Conservation (phyloP, 106 monocot genomes). For the Dendrobium officinale region DNA sequence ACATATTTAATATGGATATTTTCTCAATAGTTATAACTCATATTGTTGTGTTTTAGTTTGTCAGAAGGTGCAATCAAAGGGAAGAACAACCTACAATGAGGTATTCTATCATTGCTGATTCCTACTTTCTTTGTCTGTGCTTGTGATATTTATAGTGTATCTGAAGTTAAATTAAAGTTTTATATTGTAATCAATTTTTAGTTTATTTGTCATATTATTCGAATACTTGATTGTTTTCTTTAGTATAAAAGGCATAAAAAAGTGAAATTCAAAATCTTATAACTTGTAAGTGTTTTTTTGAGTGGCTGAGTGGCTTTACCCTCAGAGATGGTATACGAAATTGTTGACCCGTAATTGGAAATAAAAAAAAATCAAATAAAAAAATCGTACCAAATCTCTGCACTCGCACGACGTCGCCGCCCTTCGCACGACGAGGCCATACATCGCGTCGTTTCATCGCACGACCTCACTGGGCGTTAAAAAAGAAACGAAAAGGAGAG, state of each 20-base stretch:
- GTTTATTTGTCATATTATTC: background rate
- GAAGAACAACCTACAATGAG: constrained; percentile 94
- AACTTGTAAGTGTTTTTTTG: background rate
- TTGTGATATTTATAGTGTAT: background rate
- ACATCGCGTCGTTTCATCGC: no score
- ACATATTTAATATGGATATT: background rate
- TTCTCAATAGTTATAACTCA: background rate
- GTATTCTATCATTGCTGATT: constrained; percentile 16
- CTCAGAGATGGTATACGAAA: no score
- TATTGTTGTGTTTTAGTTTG: constrained; percentile 45
- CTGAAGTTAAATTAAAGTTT: background rate
- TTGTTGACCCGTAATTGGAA: no score
- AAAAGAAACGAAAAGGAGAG: no score
- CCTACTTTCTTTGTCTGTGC: background rate
- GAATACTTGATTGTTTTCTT: background rate
- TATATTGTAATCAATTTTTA: background rate
- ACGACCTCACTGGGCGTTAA: no score
- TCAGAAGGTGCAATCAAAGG: constrained; percentile 80
- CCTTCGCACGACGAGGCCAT: no score
- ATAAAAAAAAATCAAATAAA: no score
- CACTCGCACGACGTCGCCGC: no score
- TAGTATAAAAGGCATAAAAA: background rate
- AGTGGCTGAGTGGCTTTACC: background rate
- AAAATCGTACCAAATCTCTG: no score
- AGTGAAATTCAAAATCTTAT: background rate